phyloP scores from a whole-genome alignment of 495 filamentous ascomycete species.

The Viridothelium virens region DNA sequence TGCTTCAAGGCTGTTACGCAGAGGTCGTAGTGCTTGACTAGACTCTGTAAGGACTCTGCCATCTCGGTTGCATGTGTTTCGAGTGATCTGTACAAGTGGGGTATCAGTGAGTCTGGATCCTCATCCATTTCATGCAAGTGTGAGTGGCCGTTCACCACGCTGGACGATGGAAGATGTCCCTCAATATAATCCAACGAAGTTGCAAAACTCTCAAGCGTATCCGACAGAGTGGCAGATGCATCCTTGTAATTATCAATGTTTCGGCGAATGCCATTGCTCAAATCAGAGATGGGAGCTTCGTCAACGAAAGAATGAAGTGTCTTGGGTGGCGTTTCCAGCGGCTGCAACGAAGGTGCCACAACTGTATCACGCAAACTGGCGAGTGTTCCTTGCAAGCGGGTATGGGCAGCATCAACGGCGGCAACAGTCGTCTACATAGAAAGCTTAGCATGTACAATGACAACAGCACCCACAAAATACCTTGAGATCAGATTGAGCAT shows the following conservation, averaged over 20 bases:
- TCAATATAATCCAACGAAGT: slow-evolving; percentile 24
- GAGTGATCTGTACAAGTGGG: slow-evolving; percentile 60
- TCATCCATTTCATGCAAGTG: slow-evolving; percentile 1
- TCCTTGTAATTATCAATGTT: slow-evolving; percentile 48
- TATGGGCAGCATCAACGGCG: slow-evolving; percentile 66
- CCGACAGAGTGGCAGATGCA: slow-evolving; percentile 22
- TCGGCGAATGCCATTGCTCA: slow-evolving; percentile 57
- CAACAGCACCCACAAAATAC: neutral
- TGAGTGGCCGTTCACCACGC: neutral
- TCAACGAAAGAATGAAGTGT: slow-evolving; percentile 87
- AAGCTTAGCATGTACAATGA: slow-evolving; percentile 15
- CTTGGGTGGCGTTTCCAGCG: slow-evolving; percentile 56
- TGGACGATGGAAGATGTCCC: slow-evolving; percentile 21
- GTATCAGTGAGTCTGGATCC: slow-evolving; percentile 43
- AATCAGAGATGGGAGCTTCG: slow-evolving; percentile 61
- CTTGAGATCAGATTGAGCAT: slow-evolving; percentile 51
- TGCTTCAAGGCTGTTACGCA: slow-evolving; percentile 88
- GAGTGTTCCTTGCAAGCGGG: slow-evolving; percentile 62
- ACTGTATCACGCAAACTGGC: slow-evolving; percentile 58
- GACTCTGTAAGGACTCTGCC: slow-evolving; percentile 69
- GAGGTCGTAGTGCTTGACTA: slow-evolving; percentile 89
- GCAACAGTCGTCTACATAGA: slow-evolving; percentile 15
- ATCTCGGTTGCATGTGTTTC: slow-evolving; percentile 75
- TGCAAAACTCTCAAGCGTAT: slow-evolving; percentile 27
- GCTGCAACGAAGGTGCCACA: slow-evolving; percentile 68